Evolutionary conservation across 2,329 filamentous ascomycete genomes (phyloP).

Genomic region (Ophiocordyceps polyrhachis-furcata): DNA sequence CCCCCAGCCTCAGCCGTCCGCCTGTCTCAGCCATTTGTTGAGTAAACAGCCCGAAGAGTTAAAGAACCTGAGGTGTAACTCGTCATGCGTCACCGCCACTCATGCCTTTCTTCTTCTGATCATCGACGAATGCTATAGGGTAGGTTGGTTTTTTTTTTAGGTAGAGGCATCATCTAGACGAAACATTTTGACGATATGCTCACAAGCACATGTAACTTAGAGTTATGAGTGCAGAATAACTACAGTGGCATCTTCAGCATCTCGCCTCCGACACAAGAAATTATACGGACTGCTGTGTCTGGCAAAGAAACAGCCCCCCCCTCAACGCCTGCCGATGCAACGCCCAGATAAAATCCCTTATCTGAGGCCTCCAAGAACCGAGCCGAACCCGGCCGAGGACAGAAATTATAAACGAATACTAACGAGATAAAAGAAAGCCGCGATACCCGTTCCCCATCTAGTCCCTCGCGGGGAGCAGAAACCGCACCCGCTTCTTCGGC

Average conservation of each 20-base stretch:
- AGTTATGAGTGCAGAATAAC: too few species aligned
- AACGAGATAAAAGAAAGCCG: background rate
- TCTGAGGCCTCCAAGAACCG: background rate
- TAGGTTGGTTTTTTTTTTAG: too few species aligned
- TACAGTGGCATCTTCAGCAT: too few species aligned
- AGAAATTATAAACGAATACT: background rate
- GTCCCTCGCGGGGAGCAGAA: slow-evolving; percentile 28
- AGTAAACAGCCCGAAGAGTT: background rate
- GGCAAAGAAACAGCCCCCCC: background rate
- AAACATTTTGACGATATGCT: too few species aligned
- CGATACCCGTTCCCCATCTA: slow-evolving; percentile 2
- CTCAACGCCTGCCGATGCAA: background rate
- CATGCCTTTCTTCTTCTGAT: too few species aligned
- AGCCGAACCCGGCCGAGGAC: background rate
- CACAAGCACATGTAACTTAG: too few species aligned
- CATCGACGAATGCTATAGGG: too few species aligned
- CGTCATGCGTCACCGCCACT: too few species aligned
- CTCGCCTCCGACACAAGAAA: too few species aligned
- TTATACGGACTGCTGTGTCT: background rate
- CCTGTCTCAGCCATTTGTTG: background rate
- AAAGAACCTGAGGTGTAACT: too few species aligned
- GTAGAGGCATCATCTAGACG: too few species aligned
- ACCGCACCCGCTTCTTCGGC: slow-evolving; percentile 37
- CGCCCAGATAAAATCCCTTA: background rate
- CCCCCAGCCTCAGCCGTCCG: background rate